Conservation (phyloP, 257 asterid species). For the Nicotiana tomentosiformis region DNA sequence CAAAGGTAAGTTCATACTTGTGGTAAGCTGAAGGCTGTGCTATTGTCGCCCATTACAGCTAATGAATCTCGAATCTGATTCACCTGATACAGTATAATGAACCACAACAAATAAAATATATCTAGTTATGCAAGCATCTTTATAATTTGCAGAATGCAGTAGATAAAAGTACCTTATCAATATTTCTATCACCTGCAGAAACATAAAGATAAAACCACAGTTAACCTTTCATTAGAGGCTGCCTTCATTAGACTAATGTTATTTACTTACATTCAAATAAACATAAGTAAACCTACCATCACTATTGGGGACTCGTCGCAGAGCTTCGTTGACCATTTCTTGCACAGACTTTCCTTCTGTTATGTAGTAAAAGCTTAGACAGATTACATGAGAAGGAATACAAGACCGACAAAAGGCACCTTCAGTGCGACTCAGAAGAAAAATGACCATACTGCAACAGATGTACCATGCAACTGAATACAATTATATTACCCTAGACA, state of each 20-base stretch:
- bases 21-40: slow-evolving; percentile 97
- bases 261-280: background rate
- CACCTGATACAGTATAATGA: slow-evolving; percentile 40
- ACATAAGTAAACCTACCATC: slow-evolving; percentile 47
- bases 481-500: background rate
- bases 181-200: slow-evolving; percentile 73
- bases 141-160: background rate
- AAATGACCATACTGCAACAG: background rate
- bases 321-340: slow-evolving; percentile 92
- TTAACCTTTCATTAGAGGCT: slow-evolving; percentile 5
- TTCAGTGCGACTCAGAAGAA: background rate
- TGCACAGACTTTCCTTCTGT: slow-evolving; percentile 96
- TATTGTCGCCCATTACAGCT: slow-evolving; percentile 90
- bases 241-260: background rate
- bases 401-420: background rate
- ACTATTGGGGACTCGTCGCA: slow-evolving; percentile 68
- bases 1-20: slow-evolving; percentile 44
- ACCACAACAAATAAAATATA: background rate
- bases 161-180: slow-evolving; percentile 56
- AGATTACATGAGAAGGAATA: slow-evolving; percentile 1
- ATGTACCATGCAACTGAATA: background rate
- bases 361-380: slow-evolving; percentile 10
- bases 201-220: slow-evolving; percentile 18
- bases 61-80: slow-evolving; percentile 95
- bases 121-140: background rate